Conservation (phyloP, 2,329 filamentous ascomycete species). For the Pyrenophora seminiperda region DNA sequence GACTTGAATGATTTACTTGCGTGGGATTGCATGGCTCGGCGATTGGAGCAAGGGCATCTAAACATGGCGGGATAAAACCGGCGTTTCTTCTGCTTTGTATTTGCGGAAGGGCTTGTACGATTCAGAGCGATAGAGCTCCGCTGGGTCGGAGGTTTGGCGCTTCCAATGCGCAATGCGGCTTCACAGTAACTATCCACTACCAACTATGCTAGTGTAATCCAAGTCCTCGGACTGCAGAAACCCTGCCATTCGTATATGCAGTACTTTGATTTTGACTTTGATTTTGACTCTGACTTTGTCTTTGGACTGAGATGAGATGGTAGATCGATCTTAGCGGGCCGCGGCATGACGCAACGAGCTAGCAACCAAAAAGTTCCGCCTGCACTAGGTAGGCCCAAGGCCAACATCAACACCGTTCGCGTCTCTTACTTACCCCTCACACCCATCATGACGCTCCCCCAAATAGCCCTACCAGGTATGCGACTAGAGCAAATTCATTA, state of each 20-base stretch:
- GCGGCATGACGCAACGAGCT: background rate
- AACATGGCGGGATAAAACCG: slow-evolving; percentile 33
- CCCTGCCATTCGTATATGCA: too few species aligned
- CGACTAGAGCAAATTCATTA: too few species aligned
- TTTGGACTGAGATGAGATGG: too few species aligned
- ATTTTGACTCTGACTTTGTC: too few species aligned
- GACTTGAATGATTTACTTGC: slow-evolving; percentile 45
- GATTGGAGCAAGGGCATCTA: slow-evolving; percentile 43
- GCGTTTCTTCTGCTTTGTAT: slow-evolving; percentile 39
- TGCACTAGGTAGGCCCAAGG: too few species aligned
- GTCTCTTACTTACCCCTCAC: background rate
- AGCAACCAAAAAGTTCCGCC: slow-evolving; percentile 34
- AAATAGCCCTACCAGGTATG: slow-evolving; percentile 67
- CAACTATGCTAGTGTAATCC: slow-evolving; percentile 34
- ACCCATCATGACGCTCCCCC: slow-evolving; percentile 42
- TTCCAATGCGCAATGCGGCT: slow-evolving; percentile 16
- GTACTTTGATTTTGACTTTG: too few species aligned
- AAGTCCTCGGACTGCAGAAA: slow-evolving; percentile 20
- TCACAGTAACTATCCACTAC: slow-evolving; percentile 27
- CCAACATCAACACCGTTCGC: too few species aligned
- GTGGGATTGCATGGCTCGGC: slow-evolving; percentile 45
- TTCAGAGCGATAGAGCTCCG: slow-evolving; percentile 15
- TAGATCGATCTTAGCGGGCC: too few species aligned
- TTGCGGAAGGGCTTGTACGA: slow-evolving; percentile 16
- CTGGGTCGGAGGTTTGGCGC: slow-evolving; percentile 17